Conservation (phyloP, 176 grass and related monocot species). For the Pharus latifolius region DNA sequence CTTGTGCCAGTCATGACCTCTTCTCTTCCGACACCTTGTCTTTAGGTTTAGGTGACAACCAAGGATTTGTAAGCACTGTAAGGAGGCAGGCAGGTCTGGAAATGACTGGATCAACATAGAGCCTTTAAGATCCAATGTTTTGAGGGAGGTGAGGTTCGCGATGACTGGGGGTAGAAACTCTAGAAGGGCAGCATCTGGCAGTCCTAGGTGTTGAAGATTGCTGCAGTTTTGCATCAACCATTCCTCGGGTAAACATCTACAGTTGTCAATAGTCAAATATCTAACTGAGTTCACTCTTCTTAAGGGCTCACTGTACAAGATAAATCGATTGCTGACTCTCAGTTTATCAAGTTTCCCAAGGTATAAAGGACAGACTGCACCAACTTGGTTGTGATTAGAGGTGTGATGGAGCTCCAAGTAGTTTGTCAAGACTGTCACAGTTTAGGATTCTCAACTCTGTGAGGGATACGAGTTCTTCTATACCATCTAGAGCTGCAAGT, state of each 20-base stretch:
- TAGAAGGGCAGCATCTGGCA: not conserved
- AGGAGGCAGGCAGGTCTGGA: conserved; percentile 17
- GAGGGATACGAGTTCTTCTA: conserved; percentile 16
- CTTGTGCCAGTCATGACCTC: not conserved
- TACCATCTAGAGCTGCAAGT: not conserved
- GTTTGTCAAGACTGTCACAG: not conserved
- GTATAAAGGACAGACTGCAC: not conserved
- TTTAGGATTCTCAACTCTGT: not conserved
- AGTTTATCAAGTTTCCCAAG: not conserved
- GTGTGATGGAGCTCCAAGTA: not conserved
- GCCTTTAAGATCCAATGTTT: not conserved
- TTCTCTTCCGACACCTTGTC: not conserved
- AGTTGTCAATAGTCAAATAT: not conserved
- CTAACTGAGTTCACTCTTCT: not conserved
- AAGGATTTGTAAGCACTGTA: not conserved
- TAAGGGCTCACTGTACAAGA: not conserved
- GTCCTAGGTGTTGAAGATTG: not conserved
- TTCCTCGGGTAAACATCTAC: not conserved
- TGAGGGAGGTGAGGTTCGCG: not conserved
- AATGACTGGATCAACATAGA: not conserved
- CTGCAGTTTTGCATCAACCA: conserved; percentile 3
- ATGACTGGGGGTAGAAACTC: not conserved
- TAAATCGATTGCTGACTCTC: not conserved
- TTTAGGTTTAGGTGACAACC: not conserved
- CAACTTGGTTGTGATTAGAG: not conserved